Percentiles rank a stretch among this genome's conserved stretches.
Evolutionary conservation across 768 basidiomycete species (phyloP).

Genomic region (Mycena latifolia): DNA sequence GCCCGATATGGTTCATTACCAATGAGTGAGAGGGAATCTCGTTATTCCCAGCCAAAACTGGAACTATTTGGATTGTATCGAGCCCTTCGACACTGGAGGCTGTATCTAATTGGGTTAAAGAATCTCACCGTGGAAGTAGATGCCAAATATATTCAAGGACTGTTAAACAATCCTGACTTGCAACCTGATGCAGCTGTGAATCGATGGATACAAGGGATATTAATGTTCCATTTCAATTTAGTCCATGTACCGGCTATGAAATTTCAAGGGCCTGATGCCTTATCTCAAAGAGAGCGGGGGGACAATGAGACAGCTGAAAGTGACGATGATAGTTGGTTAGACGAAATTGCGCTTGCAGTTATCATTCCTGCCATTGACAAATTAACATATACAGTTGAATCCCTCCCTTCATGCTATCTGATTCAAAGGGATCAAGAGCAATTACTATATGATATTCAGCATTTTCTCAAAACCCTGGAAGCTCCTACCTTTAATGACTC

Average conservation of each 20-base stretch:
- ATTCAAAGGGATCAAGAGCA: neutral
- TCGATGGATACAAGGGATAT: slow-evolving; percentile 48
- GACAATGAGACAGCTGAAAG: neutral
- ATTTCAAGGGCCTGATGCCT: neutral
- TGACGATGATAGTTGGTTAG: neutral
- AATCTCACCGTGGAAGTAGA: slow-evolving; percentile 44
- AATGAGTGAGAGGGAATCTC: neutral
- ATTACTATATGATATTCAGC: neutral
- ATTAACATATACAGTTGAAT: neutral
- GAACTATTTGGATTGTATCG: slow-evolving; percentile 47
- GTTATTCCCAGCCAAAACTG: slow-evolving; percentile 39
- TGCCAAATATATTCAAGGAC: slow-evolving; percentile 48
- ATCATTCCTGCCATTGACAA: neutral
- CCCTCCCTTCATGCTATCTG: neutral
- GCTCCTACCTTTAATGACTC: neutral
- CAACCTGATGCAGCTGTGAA: slow-evolving; percentile 47
- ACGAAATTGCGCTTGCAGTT: neutral
- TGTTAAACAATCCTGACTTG: slow-evolving; percentile 49
- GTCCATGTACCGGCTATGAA: slow-evolving; percentile 43
- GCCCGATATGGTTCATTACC: neutral
- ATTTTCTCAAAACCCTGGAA: neutral
- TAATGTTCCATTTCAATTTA: slow-evolving; percentile 47
- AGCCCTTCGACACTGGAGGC: slow-evolving; percentile 39
- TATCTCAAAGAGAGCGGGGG: neutral
- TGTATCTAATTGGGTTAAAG: slow-evolving; percentile 44